These are phyloP conservation scores for Solioccasus polychromus DNA, from an alignment of 768 basidiomycete species.

Conservation along the genomic window DNA sequence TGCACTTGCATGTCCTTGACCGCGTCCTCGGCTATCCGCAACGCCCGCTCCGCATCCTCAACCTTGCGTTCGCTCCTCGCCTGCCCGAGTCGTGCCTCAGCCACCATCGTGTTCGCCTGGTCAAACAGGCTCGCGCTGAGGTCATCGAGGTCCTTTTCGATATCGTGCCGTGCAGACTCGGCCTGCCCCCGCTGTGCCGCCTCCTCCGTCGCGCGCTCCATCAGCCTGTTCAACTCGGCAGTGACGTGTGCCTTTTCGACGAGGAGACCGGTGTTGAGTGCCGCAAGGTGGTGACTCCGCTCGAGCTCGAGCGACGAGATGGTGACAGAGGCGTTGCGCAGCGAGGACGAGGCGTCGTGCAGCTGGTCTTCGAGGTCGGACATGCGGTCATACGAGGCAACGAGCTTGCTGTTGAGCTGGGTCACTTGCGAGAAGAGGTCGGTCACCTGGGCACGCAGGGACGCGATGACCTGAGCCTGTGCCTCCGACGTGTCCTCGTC, in stretches of 20 bases:
- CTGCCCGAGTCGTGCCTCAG: conserved; percentile 71
- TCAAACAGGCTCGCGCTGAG: conserved; percentile 87
- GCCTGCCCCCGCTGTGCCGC: conserved; percentile 89
- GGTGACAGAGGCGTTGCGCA: conserved; percentile 60
- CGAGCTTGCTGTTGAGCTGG: conserved; percentile 89
- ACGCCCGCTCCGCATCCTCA: conserved; percentile 69
- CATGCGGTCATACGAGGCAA: conserved; percentile 86
- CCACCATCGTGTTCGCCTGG: conserved; percentile 98
- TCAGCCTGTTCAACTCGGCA: conserved; percentile 85
- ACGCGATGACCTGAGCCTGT: conserved; percentile 78
- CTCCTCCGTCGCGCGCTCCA: conserved; percentile 95
- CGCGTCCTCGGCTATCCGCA: conserved; percentile 83
- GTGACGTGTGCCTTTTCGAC: conserved; percentile 93
- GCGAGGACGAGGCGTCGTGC: conserved; percentile 59
- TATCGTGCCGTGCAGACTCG: conserved; percentile 73
- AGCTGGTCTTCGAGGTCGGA: conserved; percentile 91
- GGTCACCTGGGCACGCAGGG: conserved; percentile 76
- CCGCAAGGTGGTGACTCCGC: conserved; percentile 82
- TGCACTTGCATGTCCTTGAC: conserved; percentile 81
- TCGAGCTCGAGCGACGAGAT: conserved; percentile 82
- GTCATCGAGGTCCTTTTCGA: conserved; percentile 94
- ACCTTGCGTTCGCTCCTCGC: conserved; percentile 74
- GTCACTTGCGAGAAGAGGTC: conserved; percentile 89
- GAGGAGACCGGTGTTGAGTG: conserved; percentile 85
- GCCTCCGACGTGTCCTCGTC: conserved; percentile 52